Base-by-base conservation (phyloP, 345 rosid genomes). In the Eucalyptus regnans region DNA sequence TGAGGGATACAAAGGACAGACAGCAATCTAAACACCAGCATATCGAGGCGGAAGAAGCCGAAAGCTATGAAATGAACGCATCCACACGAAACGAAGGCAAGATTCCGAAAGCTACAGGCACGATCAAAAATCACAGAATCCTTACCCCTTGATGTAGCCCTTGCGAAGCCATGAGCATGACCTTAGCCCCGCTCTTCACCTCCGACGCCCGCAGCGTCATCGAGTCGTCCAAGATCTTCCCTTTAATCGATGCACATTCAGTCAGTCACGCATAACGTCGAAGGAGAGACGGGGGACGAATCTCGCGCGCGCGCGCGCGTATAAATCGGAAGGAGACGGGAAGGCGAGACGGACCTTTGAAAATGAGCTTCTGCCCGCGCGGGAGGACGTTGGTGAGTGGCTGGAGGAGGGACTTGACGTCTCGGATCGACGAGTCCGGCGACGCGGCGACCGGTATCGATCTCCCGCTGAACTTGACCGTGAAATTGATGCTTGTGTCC, bases 61-160 rank as follows among this genome's bases (percentile, higher is more conserved):
- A 49, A 84, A 88, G 50, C 83, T 76, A 43, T 11, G 23, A 76
- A 76, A 76, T 37, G 83, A 41, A 20, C 12, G 84, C 29, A 76
- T 76, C 44, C 84, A 20, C 84, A 41, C 12, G 84, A 76, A 20
- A 76, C 84, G 44, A 76, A 76, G 48, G 48, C 84, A 41, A 76
- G 5, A 76, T 76, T 76, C 29, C 44, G 84, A 41, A 76, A 5
- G 84, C 84, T 41, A 41, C 48, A 41, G 48, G 22, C 48, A 85
- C 56, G 56, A 85, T 85, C 2, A 0, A 46, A 48, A 48, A 18
- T 54, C 56, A 27, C 46, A 81, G 29, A 80, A 64, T 85, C 50
- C 25, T 16, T 90, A 97, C 99, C 98, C 99, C 99, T 94, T 96
- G 98, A 89, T 97, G 99, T 31, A 97, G 89, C 76, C 99, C 99